These are phyloP conservation scores for Lyophyllum shimeji DNA, from an alignment of 768 basidiomycete genomes.

Conservation along the genomic window DNA sequence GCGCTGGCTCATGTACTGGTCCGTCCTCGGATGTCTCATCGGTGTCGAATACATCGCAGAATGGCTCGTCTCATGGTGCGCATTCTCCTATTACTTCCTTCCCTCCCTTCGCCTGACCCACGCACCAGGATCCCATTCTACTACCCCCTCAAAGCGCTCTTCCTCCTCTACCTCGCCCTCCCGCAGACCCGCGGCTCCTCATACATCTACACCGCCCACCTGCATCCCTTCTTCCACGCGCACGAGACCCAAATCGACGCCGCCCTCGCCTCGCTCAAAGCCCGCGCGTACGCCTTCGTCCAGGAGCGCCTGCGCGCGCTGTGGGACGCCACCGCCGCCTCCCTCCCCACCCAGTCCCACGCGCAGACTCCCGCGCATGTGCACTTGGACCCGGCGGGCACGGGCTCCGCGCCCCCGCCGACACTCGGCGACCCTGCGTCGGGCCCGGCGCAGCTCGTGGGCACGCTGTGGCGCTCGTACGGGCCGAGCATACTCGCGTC, in stretches of 20 bases:
- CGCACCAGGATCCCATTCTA: slow-evolving; percentile 95
- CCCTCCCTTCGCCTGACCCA: no score
- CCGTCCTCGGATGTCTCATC: slow-evolving; percentile 80
- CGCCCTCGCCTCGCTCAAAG: slow-evolving; percentile 65
- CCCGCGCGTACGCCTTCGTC: slow-evolving; percentile 57
- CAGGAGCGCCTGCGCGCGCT: slow-evolving; percentile 61
- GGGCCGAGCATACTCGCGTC: slow-evolving; percentile 71
- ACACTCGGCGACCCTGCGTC: slow-evolving; percentile 52
- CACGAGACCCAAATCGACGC: slow-evolving; percentile 88
- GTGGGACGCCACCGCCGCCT: slow-evolving; percentile 63
- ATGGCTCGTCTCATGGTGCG: slow-evolving; percentile 86
- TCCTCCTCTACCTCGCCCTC: slow-evolving; percentile 87
- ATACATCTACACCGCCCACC: slow-evolving; percentile 76
- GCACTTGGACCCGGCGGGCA: slow-evolving; percentile 19
- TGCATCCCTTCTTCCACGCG: slow-evolving; percentile 78
- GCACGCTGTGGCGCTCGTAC: slow-evolving; percentile 75
- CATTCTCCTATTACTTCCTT: slow-evolving; percentile 11
- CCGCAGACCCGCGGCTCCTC: slow-evolving; percentile 89
- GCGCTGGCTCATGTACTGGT: slow-evolving; percentile 98
- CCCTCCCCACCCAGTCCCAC: slow-evolving; percentile 23
- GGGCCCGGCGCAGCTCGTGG: slow-evolving; percentile 65
- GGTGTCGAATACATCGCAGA: slow-evolving; percentile 82
- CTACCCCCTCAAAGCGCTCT: slow-evolving; percentile 74
- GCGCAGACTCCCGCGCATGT: slow-evolving; percentile 3
- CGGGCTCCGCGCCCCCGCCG: slow-evolving; percentile 44